Evolutionary conservation across 495 filamentous ascomycete species (phyloP).

Genomic region (Cercophora newfieldiana): DNA sequence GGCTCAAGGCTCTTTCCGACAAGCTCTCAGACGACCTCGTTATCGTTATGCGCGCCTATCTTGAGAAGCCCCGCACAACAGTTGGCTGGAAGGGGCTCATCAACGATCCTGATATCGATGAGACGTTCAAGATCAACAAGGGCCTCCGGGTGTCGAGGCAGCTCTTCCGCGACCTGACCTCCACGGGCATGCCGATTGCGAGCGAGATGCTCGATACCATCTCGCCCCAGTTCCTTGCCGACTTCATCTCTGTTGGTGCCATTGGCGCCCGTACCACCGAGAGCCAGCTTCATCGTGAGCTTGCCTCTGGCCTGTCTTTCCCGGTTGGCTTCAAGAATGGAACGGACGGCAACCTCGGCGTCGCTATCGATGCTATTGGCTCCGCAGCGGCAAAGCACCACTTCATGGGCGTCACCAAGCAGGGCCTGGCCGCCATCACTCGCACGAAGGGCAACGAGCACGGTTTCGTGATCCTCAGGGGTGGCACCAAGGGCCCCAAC

Average conservation of each 20-base stretch:
- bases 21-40: conserved; percentile 80
- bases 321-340: conserved; percentile 99
- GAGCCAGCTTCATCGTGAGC: conserved; percentile 90
- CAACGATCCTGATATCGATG: conserved; percentile 97
- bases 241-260: conserved; percentile 91
- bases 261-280: conserved; percentile 98
- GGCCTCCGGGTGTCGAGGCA: conserved; percentile 84
- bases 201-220: conserved; percentile 98
- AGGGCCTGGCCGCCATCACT: conserved; percentile 93
- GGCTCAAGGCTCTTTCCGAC: conserved; percentile 70
- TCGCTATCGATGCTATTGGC: conserved; percentile 97
- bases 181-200: conserved; percentile 86
- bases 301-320: conserved; percentile 96
- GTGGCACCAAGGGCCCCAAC: conserved; percentile 92
- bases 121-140: conserved; percentile 99
- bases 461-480: conserved; percentile 93
- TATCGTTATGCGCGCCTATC: conserved; percentile 97
- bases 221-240: conserved; percentile 90
- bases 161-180: conserved; percentile 87
- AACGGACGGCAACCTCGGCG: conserved; percentile 88
- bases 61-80: conserved; percentile 98
- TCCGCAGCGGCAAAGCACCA: conserved; percentile 88
- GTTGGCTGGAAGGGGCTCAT: conserved; percentile 99
- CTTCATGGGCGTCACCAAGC: conserved; percentile 99
- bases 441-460: conserved; percentile 91